Evolutionary conservation across 2,329 filamentous ascomycete genomes (phyloP).

Genomic region (Geosmithia morbida): DNA sequence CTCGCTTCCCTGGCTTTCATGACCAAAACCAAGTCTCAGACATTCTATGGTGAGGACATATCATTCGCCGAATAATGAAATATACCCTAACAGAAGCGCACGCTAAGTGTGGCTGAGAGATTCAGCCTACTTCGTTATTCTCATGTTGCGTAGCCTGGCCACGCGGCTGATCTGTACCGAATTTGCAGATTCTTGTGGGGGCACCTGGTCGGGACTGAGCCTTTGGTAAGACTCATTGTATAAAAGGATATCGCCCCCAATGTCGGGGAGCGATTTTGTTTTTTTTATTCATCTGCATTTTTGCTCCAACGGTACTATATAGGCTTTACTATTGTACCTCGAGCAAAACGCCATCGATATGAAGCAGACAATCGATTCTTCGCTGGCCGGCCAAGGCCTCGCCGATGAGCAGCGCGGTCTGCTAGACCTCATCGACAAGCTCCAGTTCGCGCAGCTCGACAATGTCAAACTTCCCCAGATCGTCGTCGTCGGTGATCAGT

Average conservation of each 20-base stretch:
- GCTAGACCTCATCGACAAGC: conserved; percentile 40
- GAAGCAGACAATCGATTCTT: conserved; percentile 29
- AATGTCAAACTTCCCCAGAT: conserved; percentile 43
- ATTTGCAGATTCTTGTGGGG: background rate
- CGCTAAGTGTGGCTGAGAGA: background rate
- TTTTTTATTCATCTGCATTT: background rate
- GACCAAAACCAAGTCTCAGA: background rate
- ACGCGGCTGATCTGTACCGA: too few relatives aligned
- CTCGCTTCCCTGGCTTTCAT: background rate
- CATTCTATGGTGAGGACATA: background rate
- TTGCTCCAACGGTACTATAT: conserved; percentile 1
- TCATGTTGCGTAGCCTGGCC: too few relatives aligned
- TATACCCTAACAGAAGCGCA: background rate
- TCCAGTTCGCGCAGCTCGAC: conserved; percentile 37
- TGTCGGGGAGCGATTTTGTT: background rate
- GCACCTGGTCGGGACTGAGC: background rate
- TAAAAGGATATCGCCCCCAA: background rate
- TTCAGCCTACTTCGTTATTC: too few relatives aligned
- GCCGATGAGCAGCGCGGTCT: conserved; percentile 40
- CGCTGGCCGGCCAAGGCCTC: conserved; percentile 32
- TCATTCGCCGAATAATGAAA: too few relatives aligned
- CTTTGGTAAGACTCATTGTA: background rate
- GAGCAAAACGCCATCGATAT: conserved; percentile 11
- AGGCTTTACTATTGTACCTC: background rate
- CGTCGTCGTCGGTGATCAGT: conserved; percentile 51